These are phyloP conservation scores for Potentilla sterilis DNA, from an alignment of 306 rosid species.

Conservation along the genomic window DNA sequence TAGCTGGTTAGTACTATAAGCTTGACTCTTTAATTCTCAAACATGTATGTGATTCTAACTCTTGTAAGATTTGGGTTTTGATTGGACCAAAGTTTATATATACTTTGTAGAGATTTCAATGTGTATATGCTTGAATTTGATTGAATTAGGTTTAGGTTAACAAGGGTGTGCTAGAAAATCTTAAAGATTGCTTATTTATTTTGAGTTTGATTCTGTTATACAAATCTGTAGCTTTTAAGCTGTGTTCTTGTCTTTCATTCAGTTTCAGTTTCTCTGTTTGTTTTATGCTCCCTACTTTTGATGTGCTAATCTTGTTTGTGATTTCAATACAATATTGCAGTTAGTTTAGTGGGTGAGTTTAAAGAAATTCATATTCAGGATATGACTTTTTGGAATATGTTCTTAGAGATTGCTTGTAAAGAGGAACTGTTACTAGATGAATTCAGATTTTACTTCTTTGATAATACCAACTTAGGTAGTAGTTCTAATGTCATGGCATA, in stretches of 20 bases:
- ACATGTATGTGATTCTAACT: not conserved
- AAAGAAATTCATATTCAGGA: too few relatives aligned
- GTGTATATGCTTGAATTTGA: not conserved
- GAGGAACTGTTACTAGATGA: not conserved
- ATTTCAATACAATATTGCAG: not conserved
- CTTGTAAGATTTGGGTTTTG: conserved; percentile 8
- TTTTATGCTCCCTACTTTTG: not conserved
- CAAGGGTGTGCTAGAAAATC: not conserved
- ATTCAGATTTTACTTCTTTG: not conserved
- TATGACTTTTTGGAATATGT: too few relatives aligned
- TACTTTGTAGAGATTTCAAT: not conserved
- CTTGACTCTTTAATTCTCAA: not conserved
- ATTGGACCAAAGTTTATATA: not conserved
- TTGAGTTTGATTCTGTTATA: not conserved
- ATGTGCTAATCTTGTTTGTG: not conserved
- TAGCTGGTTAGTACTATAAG: conserved; percentile 44
- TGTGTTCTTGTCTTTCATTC: not conserved
- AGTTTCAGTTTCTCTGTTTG: not conserved
- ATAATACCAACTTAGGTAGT: not conserved
- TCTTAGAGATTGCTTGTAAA: not conserved
- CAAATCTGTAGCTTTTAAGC: not conserved
- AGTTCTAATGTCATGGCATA: not conserved
- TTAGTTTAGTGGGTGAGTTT: too few relatives aligned
- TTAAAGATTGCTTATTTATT: not conserved
- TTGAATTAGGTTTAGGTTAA: not conserved